Percentiles rank a stretch among this genome's conserved stretches.
Evolutionary conservation across 495 filamentous ascomycete genomes (phyloP).

Genomic region (Penicillium canescens): DNA sequence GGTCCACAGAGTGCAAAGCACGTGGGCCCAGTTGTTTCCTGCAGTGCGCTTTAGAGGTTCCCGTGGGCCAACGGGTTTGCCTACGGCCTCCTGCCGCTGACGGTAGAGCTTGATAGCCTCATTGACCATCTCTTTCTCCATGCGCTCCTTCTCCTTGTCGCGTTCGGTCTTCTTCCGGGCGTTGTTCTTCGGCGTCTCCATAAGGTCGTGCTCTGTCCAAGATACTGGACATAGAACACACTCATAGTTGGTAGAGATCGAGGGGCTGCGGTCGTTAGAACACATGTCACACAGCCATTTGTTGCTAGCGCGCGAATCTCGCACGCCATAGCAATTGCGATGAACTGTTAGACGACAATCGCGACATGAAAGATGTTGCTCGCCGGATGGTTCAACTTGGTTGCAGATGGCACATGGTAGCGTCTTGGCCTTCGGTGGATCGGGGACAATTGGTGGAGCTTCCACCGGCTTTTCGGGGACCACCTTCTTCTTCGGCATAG

Average conservation of each 20-base stretch:
- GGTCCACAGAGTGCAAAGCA: slow-evolving; percentile 86
- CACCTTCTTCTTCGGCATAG: slow-evolving; percentile 61
- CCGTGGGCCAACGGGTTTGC: slow-evolving; percentile 76
- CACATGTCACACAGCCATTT: slow-evolving; percentile 98
- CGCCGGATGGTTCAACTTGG: slow-evolving; percentile 66
- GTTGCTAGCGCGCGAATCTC: slow-evolving; percentile 62
- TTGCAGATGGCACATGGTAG: slow-evolving; percentile 86
- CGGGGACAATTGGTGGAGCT: slow-evolving; percentile 60
- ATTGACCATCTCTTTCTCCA: slow-evolving; percentile 76
- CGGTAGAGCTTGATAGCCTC: slow-evolving; percentile 76
- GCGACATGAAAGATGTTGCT: slow-evolving; percentile 73
- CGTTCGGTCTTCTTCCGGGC: slow-evolving; percentile 94
- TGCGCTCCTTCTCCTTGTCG: slow-evolving; percentile 82
- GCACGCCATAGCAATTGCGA: slow-evolving; percentile 85
- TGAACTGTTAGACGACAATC: slow-evolving; percentile 94
- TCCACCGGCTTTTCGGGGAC: slow-evolving; percentile 55
- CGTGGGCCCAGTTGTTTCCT: slow-evolving; percentile 98
- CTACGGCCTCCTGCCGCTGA: slow-evolving; percentile 79
- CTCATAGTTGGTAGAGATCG: slow-evolving; percentile 85
- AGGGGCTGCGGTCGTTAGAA: slow-evolving; percentile 83
- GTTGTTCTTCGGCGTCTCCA: slow-evolving; percentile 78
- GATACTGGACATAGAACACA: slow-evolving; percentile 85
- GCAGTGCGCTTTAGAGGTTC: slow-evolving; percentile 91
- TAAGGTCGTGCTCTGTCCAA: slow-evolving; percentile 73
- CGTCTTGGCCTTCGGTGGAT: slow-evolving; percentile 72